Conservation (phyloP, 2,329 filamentous ascomycete species). For the Diplocarpon mali region DNA sequence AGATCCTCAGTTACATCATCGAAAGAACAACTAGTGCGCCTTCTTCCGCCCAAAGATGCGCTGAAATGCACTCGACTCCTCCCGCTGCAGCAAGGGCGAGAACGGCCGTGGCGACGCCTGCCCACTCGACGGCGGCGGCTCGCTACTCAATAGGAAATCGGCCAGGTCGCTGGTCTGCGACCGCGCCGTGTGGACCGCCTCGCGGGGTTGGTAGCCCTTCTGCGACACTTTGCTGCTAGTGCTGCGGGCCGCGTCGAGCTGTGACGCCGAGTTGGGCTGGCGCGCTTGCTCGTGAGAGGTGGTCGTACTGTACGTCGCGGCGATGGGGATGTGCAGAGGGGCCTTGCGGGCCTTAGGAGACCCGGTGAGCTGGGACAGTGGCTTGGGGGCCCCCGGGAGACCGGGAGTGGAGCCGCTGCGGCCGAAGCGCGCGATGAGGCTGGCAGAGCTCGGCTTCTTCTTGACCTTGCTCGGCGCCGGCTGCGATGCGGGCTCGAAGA, state of each 20-base stretch:
- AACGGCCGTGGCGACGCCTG: conserved; percentile 17
- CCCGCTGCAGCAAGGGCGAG: conserved; percentile 14
- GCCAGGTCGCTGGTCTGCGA: conserved; percentile 54
- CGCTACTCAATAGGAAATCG: conserved; percentile 44
- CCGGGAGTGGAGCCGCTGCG: conserved; percentile 24
- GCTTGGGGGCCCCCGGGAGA: conserved; percentile 29
- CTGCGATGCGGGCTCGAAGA: conserved; percentile 12
- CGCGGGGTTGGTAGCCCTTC: conserved; percentile 38
- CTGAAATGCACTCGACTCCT: conserved; percentile 19
- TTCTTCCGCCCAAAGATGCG: conserved; percentile 24
- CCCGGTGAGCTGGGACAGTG: conserved; percentile 16
- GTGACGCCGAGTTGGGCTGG: conserved; percentile 25
- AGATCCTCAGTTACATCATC: too few relatives aligned
- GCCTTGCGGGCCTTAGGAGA: conserved; percentile 17
- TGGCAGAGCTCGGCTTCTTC: conserved; percentile 54
- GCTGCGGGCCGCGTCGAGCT: conserved; percentile 16
- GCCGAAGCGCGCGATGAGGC: conserved; percentile 48
- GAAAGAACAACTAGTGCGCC: background rate
- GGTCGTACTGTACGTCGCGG: conserved; percentile 40
- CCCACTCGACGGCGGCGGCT: conserved; percentile 18
- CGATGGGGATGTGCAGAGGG: conserved; percentile 23
- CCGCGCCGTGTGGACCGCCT: conserved; percentile 20
- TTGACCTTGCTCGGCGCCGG: conserved; percentile 33
- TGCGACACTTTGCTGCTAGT: conserved; percentile 29
- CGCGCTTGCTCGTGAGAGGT: conserved; percentile 36